Evolutionary conservation across 768 basidiomycete species (phyloP).

Genomic region (Lentinula edodes): DNA sequence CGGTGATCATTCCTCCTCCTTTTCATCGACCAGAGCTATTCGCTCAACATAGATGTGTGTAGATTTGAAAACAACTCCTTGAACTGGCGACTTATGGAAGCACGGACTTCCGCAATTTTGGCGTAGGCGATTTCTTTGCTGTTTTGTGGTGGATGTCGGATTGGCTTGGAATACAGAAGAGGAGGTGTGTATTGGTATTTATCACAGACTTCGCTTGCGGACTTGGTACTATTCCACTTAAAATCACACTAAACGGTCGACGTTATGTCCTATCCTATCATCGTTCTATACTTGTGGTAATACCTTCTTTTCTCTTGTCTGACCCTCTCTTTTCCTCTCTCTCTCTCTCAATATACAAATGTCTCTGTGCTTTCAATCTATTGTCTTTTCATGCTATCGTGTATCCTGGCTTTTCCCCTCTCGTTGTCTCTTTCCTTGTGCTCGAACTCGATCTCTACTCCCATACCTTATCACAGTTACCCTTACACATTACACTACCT

Average conservation of each 20-base stretch:
- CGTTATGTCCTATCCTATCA: not conserved
- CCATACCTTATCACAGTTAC: not conserved
- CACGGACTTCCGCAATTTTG: not conserved
- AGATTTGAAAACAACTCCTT: not conserved
- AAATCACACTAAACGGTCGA: not conserved
- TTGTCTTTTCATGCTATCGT: slow-evolving; percentile 1
- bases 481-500: not conserved
- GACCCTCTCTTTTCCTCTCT: not conserved
- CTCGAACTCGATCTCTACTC: not conserved
- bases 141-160: not conserved
- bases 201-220: not conserved
- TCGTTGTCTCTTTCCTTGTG: too few species aligned
- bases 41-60: slow-evolving; percentile 5
- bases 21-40: slow-evolving; percentile 1
- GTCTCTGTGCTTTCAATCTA: not conserved
- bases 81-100: not conserved
- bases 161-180: not conserved
- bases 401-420: not conserved
- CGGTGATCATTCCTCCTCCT: slow-evolving; percentile 6
- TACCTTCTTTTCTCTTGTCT: not conserved
- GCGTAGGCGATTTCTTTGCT: not conserved
- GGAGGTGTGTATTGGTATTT: slow-evolving; percentile 3
- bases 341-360: not conserved
- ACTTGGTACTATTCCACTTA: not conserved
- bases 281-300: not conserved